Evolutionary conservation across 345 rosid genomes (phyloP).

Genomic region (Brassica carinata): DNA sequence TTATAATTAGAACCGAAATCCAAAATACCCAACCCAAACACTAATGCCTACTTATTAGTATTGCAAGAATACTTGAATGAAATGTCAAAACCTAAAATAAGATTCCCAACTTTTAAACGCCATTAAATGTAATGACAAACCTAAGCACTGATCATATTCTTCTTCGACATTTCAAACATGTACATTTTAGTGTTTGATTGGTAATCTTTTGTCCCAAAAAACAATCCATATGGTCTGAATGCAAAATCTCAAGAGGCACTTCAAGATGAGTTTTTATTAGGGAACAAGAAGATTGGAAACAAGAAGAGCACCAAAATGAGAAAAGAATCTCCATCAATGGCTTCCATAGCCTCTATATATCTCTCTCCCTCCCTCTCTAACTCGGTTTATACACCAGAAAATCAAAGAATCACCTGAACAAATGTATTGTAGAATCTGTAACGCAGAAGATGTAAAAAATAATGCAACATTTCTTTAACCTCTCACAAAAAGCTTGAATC

Average conservation of each 20-base stretch:
- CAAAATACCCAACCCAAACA: no score
- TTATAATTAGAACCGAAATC: no score
- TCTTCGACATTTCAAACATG: background rate
- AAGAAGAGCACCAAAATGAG: slow-evolving; percentile 11
- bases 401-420: slow-evolving; percentile 41
- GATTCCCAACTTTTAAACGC: slow-evolving; percentile 4
- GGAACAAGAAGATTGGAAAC: background rate
- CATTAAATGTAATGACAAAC: slow-evolving; percentile 9
- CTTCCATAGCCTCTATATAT: slow-evolving; percentile 29
- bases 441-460: slow-evolving; percentile 4
- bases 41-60: background rate
- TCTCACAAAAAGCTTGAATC: slow-evolving; percentile 43
- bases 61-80: slow-evolving; percentile 1
- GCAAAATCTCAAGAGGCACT: background rate
- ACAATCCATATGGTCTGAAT: background rate
- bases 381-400: slow-evolving; percentile 35
- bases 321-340: slow-evolving; percentile 22
- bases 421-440: slow-evolving; percentile 8
- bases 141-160: slow-evolving; percentile 1
- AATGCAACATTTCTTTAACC: slow-evolving; percentile 15
- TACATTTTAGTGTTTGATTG: background rate
- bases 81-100: background rate
- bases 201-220: background rate
- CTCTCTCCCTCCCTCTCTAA: slow-evolving; percentile 25
- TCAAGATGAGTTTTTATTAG: slow-evolving; percentile 13